Base-by-base conservation (phyloP, 2,329 filamentous ascomycete genomes). In the Xylariaceae sp. region DNA sequence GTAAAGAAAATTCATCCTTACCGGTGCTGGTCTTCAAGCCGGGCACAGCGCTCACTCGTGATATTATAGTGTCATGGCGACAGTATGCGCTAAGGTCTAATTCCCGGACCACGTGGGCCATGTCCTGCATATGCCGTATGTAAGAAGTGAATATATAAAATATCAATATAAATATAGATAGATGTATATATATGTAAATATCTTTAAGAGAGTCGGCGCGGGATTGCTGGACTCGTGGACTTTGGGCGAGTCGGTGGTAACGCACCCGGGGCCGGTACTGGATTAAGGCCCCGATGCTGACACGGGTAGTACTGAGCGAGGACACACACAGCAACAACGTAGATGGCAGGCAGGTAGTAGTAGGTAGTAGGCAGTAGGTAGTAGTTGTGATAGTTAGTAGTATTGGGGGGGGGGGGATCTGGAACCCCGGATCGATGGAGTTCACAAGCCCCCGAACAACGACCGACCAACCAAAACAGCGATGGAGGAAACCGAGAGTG, bases 21-120 rank as follows among this genome's bases (percentile, higher is more conserved):
- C 81, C 80, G 66, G 81, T 77, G 66, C 80, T 83, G 58, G 80
- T 81, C 65, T 78, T 81, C 51, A 84, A 70, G 34, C 76, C 81
- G 2, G 81, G 80, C 42, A 84, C 76, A 66, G 71, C 68, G 56
- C 78, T 81, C 69, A 83, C 75, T 62, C 74, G 75, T 67, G 81
- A 77, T 53, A 76, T 75, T 60, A 82, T 73, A 48, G 76, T 76
- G 60, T 72, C 62, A 58, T 68, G 65, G 53, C 65, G 62, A 53
- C 65, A 69, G 61, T 63, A 67, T 58, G 64, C 64, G 60, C 63
- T 69, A 48, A 69, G 60, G 51, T 69, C 66, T 58, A 69, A 56
- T 58, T 69, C 67, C 61, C 67, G 64, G 55, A 65, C 66, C 67
- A 69, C 67, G 66, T 69, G 68, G 61, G 66, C 66, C 67, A 69